Conservation (phyloP, 2,329 filamentous ascomycete genomes). For the Escovopsis sp. region DNA sequence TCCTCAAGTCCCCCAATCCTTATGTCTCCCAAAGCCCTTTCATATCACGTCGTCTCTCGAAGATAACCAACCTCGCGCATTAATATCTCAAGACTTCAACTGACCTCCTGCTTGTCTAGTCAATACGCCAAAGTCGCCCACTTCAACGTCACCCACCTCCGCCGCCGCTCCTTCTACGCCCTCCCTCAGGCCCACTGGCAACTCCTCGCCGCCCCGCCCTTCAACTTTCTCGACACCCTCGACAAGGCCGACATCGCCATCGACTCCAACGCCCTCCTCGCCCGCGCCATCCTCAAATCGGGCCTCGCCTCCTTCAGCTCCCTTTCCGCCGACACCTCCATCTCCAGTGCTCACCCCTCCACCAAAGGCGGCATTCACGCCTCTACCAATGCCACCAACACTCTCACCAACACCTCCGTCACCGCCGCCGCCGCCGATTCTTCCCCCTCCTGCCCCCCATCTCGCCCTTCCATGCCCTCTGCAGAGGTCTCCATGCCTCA, state of each 20-base stretch:
- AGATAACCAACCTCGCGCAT: not conserved
- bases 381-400: too few species aligned
- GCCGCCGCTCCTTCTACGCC: constrained; percentile 85
- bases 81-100: not conserved
- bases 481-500: constrained; percentile 33
- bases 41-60: not conserved
- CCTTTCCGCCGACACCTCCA: too few species aligned
- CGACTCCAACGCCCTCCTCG: constrained; percentile 71
- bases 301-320: constrained; percentile 54
- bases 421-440: too few species aligned
- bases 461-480: constrained; percentile 16
- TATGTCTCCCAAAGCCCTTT: constrained; percentile 1
- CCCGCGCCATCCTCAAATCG: constrained; percentile 58
- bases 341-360: too few species aligned
- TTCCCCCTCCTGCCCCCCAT: too few species aligned
- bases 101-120: constrained; percentile 26
- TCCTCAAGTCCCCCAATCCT: too few species aligned
- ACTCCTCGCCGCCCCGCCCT: constrained; percentile 65
- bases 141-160: constrained; percentile 78
- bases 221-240: constrained; percentile 67
- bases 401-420: too few species aligned
- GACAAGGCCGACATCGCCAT: constrained; percentile 74
- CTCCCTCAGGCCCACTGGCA: constrained; percentile 73
- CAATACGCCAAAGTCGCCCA: constrained; percentile 78
- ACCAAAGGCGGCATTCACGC: too few species aligned